phyloP scores from a whole-genome alignment of 768 basidiomycete genomes.

The Suillus fuscotomentosus region DNA sequence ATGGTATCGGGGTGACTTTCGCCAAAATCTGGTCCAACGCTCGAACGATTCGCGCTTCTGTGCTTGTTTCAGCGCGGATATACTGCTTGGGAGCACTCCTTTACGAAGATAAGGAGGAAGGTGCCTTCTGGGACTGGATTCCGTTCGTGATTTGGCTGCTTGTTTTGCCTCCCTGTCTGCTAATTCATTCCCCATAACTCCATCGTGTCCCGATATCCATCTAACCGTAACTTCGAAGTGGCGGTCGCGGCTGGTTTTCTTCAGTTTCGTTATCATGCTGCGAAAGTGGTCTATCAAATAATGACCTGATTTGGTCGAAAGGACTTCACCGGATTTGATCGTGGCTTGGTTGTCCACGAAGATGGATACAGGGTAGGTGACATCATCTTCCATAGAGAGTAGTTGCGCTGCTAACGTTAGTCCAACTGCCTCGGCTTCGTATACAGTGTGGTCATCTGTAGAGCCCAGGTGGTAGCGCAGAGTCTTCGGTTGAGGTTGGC shows the following conservation, averaged over 20 bases:
- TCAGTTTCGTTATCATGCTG: not conserved
- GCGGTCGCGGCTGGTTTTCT: accelerated
- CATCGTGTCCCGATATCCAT: conserved; percentile 2
- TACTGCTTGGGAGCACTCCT: not conserved
- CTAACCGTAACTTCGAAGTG: not conserved
- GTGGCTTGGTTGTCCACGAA: conserved; percentile 23
- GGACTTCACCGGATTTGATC: conserved; percentile 20
- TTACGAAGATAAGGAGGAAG: not conserved
- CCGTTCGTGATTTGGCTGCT: conserved; percentile 8
- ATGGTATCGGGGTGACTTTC: no score
- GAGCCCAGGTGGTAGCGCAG: conserved; percentile 11
- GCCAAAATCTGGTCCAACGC: no score
- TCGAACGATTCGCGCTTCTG: no score
- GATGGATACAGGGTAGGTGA: not conserved
- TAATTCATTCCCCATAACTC: conserved; percentile 17
- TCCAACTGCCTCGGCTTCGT: conserved; percentile 23
- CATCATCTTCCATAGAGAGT: not conserved
- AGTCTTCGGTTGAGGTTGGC: not conserved
- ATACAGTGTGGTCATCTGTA: conserved; percentile 19
- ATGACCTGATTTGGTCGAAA: not conserved
- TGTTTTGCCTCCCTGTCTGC: conserved; percentile 22
- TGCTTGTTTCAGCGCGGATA: no score
- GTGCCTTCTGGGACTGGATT: not conserved
- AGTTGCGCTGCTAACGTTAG: conserved; percentile 14
- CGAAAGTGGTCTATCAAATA: conserved; percentile 5